Base-by-base conservation (phyloP, 768 basidiomycete genomes). In the Punctularia strigosozonata region DNA sequence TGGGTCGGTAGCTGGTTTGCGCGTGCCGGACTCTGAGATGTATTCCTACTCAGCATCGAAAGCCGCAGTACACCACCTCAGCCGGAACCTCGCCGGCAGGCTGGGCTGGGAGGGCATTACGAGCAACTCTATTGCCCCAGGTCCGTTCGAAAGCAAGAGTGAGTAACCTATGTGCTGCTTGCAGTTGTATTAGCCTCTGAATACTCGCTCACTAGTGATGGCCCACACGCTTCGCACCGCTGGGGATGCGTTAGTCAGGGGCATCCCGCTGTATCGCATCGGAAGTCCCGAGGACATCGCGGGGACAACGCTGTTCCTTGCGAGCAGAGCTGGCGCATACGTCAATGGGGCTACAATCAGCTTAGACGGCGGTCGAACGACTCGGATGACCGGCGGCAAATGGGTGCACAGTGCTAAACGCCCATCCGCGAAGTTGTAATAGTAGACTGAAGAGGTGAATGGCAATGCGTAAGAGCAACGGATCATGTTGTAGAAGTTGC, bases 231-330 rank as follows among this genome's bases (percentile, higher is more conserved):
- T 81, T 25, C 62, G 65, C 17, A 54, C 58, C 3, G 49, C 54
- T 13, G 68, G 73, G 25, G 65, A 73, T 10, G 42, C 50, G 7
- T 57, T 80, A 39, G 49, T 64, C 5, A 56, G 56, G 0, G 48
- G 51, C 18, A 58, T 75, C 17, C 77, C 78, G 3, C 55, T 69
- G 38, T 60, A 58, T 13, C 62, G 77, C 8, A 69, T 81, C 34
- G 80, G 81, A 4, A 64, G 62, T n/a, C 67, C 74, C 1, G 75
- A 80, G 50, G 80, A 83, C 48, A 67, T 82, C 18, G 75, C 68
- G 1, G 79, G 75, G 0, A 63, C 76, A 14, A 74, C 71, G 31
- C 47, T 83, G 41, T 84, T 69, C 63, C 61, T 83, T 12, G 62
- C 73, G 8, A 71, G 73, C 38, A 64, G 66, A 24, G 78, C 75